A percentile compares a stretch with the other conserved stretches of the same genome.
These are phyloP conservation scores for Coemansia sp. DNA, from an alignment of 192 early-diverging fungal species.

Conservation along the genomic window DNA sequence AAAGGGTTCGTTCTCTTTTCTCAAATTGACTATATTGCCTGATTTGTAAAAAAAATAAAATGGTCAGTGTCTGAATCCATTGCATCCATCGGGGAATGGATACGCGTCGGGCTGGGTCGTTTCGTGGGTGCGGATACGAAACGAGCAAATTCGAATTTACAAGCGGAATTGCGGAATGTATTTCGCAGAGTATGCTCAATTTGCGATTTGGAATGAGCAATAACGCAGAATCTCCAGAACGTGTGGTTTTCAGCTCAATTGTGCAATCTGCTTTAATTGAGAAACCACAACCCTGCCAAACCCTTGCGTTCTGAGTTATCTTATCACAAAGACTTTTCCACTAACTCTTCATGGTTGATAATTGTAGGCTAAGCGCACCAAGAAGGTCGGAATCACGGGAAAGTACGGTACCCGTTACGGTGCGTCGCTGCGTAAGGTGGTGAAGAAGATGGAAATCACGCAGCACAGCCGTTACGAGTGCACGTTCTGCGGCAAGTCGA, in stretches of 20 bases:
- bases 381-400: constrained; percentile 99
- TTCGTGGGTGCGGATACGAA: neutral
- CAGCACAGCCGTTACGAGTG: constrained; percentile 99
- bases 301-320: neutral
- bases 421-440: constrained; percentile 97
- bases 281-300: neutral
- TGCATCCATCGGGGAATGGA: constrained; percentile 8
- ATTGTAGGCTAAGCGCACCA: constrained; percentile 87
- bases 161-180: neutral
- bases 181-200: neutral
- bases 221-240: neutral
- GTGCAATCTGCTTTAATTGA: neutral
- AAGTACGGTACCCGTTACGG: constrained; percentile 99
- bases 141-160: constrained; percentile 4
- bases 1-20: constrained; percentile 2
- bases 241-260: too few relatives aligned
- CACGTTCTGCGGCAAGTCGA: constrained; percentile 99
- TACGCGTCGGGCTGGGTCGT: neutral
- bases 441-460: constrained; percentile 99
- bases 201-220: neutral
- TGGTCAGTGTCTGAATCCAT: constrained; percentile 53
- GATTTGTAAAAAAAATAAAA: constrained; percentile 10
- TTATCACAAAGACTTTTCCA: neutral
- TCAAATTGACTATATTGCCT: constrained; percentile 6
- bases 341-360: neutral